These are phyloP conservation scores for Diaporthe nobilis DNA, from an alignment of 2,329 filamentous ascomycete species.

Conservation along the genomic window DNA sequence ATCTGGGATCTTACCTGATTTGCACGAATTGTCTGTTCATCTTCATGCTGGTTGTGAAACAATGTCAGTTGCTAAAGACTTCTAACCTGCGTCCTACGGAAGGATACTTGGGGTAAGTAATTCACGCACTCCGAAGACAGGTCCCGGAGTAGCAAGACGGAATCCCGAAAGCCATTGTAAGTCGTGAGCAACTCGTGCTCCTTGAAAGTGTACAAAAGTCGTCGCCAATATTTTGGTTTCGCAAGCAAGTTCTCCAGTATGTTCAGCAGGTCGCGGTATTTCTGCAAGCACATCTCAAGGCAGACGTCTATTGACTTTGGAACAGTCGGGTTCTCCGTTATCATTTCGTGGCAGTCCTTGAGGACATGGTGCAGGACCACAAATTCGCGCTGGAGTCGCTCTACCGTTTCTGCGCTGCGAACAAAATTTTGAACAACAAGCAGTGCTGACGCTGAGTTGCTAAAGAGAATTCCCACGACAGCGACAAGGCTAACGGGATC, in stretches of 20 bases:
- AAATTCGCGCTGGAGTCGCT: not conserved
- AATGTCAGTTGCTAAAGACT: too few species aligned
- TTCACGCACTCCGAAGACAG: too few species aligned
- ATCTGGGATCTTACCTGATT: too few species aligned
- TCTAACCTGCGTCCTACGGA: too few species aligned
- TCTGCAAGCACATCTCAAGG: not conserved
- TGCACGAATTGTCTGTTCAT: too few species aligned
- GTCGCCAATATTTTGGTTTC: not conserved
- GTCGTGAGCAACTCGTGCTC: not conserved
- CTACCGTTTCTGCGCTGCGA: not conserved
- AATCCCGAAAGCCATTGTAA: too few species aligned
- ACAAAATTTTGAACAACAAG: not conserved
- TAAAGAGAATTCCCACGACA: not conserved
- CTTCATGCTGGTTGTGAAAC: too few species aligned
- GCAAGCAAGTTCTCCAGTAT: not conserved
- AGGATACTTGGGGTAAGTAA: too few species aligned
- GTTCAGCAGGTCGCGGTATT: not conserved
- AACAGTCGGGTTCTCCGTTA: not conserved
- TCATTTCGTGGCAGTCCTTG: not conserved
- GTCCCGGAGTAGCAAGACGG: too few species aligned
- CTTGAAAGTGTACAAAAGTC: not conserved
- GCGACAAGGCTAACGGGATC: not conserved
- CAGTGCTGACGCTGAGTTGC: not conserved
- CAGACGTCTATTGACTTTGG: not conserved
- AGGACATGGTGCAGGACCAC: not conserved